phyloP scores from a whole-genome alignment of 2,329 filamentous ascomycete species.

The Colletotrichum sp. region DNA sequence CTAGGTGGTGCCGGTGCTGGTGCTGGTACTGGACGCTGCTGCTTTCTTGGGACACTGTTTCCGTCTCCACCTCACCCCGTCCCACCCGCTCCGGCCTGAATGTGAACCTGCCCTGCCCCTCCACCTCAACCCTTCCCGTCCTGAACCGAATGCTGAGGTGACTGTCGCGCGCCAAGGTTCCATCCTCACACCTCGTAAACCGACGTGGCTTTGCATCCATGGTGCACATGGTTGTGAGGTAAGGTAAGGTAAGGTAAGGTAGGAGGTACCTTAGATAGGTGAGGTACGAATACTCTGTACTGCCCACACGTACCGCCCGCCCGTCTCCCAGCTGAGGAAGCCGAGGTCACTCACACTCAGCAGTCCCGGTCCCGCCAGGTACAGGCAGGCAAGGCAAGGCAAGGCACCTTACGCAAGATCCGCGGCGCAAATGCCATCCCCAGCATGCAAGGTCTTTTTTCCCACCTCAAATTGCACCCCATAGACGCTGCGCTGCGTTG shows the following conservation, averaged over 20 bases:
- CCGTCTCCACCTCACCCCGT: neutral
- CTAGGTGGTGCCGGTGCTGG: too few species aligned
- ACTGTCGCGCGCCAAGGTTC: neutral
- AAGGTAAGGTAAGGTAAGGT: neutral
- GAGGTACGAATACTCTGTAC: neutral
- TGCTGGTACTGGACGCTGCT: neutral
- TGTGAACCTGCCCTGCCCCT: neutral
- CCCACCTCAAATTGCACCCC: neutral
- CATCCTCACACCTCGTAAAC: constrained; percentile 3
- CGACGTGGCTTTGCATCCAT: constrained; percentile 14
- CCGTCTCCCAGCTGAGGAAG: neutral
- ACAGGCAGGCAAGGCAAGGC: neutral
- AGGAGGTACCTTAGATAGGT: too few species aligned
- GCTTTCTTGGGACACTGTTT: neutral
- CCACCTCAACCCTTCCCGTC: neutral
- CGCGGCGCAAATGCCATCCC: neutral
- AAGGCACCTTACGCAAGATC: neutral
- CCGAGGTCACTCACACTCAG: neutral
- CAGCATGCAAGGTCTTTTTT: neutral
- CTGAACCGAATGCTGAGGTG: neutral
- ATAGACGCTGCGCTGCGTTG: neutral
- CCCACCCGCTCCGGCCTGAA: neutral
- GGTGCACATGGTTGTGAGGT: neutral
- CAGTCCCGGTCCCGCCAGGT: neutral
- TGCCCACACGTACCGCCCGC: neutral